Conservation (phyloP, 73 alveolate species). For the Paramecium sonneborni region DNA sequence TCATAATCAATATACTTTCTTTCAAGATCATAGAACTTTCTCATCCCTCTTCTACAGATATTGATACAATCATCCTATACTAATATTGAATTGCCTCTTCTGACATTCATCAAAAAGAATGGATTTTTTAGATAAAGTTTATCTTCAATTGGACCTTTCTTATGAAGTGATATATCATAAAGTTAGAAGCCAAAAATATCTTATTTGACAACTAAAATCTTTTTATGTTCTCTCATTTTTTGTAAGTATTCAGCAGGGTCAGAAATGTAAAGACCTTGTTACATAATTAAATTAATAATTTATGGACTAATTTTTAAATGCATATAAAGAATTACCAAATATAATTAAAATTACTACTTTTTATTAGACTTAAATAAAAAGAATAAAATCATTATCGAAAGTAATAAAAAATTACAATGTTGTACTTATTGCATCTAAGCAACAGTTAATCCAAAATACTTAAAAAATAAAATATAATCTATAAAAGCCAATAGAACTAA, state of each 20-base stretch:
- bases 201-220: background rate
- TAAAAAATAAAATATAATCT: background rate
- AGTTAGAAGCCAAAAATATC: background rate
- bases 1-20: slow-evolving; percentile 61
- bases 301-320: background rate
- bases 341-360: background rate
- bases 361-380: background rate
- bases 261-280: background rate
- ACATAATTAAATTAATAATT: background rate
- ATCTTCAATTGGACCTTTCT: slow-evolving; percentile 59
- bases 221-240: background rate
- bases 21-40: slow-evolving; percentile 75
- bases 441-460: background rate
- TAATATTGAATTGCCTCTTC: slow-evolving; percentile 62
- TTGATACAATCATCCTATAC: background rate
- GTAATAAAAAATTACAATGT: background rate
- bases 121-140: slow-evolving; percentile 44
- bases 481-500: background rate
- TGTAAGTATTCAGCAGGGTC: background rate
- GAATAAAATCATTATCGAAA: background rate
- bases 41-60: slow-evolving; percentile 73
- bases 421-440: background rate
- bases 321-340: background rate
- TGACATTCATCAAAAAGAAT: slow-evolving; percentile 17
- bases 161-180: slow-evolving; percentile 51